These are phyloP conservation scores for Starmerella floris DNA, from an alignment of 805 yeast species.

Conservation along the genomic window DNA sequence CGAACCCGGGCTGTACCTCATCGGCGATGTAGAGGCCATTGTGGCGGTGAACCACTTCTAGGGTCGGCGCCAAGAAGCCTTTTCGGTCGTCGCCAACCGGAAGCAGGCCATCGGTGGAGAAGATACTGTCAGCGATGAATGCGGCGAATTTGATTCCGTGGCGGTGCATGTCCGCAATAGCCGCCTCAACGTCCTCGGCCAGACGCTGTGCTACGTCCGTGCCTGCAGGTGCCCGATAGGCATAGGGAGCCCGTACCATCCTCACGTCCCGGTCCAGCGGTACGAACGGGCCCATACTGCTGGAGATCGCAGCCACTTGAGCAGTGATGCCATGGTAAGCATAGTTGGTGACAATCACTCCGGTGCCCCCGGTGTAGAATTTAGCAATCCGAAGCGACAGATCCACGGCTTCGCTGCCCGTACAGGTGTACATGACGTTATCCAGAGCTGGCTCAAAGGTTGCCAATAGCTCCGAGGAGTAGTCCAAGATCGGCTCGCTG, in stretches of 20 bases:
- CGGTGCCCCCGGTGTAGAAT: conserved; percentile 13
- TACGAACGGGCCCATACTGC: conserved; percentile 7
- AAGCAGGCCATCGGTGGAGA: conserved; percentile 11
- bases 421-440: conserved; percentile 12
- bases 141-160: conserved; percentile 14
- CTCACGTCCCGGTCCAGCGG: conserved; percentile 9
- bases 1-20: conserved; percentile 16
- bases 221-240: conserved; percentile 4
- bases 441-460: conserved; percentile 8
- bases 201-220: conserved; percentile 10
- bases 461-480: conserved; percentile 5
- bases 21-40: conserved; percentile 14
- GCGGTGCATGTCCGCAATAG: conserved; percentile 10
- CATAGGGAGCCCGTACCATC: conserved; percentile 9
- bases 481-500: conserved; percentile 7
- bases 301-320: conserved; percentile 11
- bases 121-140: conserved; percentile 10
- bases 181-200: conserved; percentile 12
- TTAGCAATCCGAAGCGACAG: conserved; percentile 11
- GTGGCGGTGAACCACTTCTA: conserved; percentile 5
- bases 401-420: conserved; percentile 14
- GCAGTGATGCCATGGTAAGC: conserved; percentile 14
- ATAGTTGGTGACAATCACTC: conserved; percentile 10
- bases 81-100: conserved; percentile 2
- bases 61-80: conserved; percentile 9